These are phyloP conservation scores for Yamadazyma jaroonii DNA, from an alignment of 1,139 yeast species.

Conservation along the genomic window DNA sequence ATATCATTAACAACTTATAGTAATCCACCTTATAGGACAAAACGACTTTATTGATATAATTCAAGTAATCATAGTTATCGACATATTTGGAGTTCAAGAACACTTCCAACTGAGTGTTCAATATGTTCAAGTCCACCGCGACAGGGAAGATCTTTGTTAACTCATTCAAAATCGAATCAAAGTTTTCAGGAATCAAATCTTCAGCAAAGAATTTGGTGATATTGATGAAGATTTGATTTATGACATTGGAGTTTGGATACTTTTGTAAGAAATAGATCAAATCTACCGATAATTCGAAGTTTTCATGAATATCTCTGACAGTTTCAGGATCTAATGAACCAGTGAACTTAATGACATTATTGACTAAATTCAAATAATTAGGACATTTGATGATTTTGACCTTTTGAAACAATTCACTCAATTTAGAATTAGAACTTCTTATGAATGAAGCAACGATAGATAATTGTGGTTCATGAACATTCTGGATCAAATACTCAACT, in stretches of 20 bases:
- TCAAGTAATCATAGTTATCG: conserved; percentile 26
- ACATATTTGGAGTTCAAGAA: conserved; percentile 53
- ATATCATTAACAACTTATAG: conserved; percentile 60
- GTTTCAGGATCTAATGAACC: conserved; percentile 1
- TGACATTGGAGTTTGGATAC: conserved; percentile 27
- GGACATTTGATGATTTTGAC: not conserved
- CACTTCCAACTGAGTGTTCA: conserved; percentile 71
- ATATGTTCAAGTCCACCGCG: conserved; percentile 40
- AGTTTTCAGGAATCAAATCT: conserved; percentile 23
- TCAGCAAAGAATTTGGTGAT: conserved; percentile 67
- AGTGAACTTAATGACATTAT: conserved; percentile 3
- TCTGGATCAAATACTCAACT: not conserved
- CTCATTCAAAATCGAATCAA: conserved; percentile 24
- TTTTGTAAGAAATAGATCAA: conserved; percentile 5
- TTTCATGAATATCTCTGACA: conserved; percentile 4
- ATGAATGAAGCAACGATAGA: conserved; percentile 1
- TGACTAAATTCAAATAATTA: conserved; percentile 4
- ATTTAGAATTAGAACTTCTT: conserved; percentile 21
- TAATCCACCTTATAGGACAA: conserved; percentile 40
- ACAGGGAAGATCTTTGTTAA: conserved; percentile 21
- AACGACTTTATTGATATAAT: conserved; percentile 37
- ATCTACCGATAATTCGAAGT: not conserved
- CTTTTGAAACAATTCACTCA: conserved; percentile 20
- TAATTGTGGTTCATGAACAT: not conserved
- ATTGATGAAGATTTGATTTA: conserved; percentile 51